A percentile compares a stretch with the other conserved stretches of the same genome.
Conservation (phyloP, 1,284 basidiomycete genomes). For the Crucibulum cyathiforme region DNA sequence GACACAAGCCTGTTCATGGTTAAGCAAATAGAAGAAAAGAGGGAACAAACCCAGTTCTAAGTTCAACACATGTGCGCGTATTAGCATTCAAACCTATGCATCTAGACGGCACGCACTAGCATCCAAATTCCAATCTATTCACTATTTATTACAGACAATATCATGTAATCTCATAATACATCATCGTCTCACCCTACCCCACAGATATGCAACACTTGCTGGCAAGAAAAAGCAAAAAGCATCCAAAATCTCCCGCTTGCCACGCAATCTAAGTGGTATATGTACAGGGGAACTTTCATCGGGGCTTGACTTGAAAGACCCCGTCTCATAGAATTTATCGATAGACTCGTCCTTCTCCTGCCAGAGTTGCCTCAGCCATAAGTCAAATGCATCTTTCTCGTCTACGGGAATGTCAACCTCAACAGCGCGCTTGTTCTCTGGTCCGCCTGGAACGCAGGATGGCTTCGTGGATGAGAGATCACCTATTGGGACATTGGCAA, state of each 20-base stretch:
- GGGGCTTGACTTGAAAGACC: slow-evolving; percentile 39
- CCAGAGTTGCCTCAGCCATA: slow-evolving; percentile 87
- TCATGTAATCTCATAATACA: slow-evolving; percentile 6
- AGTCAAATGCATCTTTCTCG: slow-evolving; percentile 79
- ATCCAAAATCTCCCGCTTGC: slow-evolving; percentile 59
- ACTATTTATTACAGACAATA: not conserved
- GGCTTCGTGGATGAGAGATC: slow-evolving; percentile 50
- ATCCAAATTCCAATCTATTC: not conserved
- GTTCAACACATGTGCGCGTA: not conserved
- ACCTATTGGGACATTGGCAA: slow-evolving; percentile 73
- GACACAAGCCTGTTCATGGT: slow-evolving; percentile 92
- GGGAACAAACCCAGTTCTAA: slow-evolving; percentile 30
- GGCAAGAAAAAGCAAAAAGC: slow-evolving; percentile 77
- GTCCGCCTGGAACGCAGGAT: slow-evolving; percentile 27
- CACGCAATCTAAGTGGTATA: slow-evolving; percentile 65
- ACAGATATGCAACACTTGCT: slow-evolving; percentile 57
- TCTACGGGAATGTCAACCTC: slow-evolving; percentile 69
- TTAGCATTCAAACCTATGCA: not conserved
- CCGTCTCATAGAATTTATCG: slow-evolving; percentile 62
- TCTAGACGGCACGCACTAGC: not conserved
- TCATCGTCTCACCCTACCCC: slow-evolving; percentile 45
- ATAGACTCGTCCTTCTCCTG: slow-evolving; percentile 82
- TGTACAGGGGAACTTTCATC: slow-evolving; percentile 40
- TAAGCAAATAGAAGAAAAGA: slow-evolving; percentile 75
- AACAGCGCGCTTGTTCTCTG: slow-evolving; percentile 34